phyloP scores from a whole-genome alignment of 1,284 basidiomycete genomes.

The Waitea zeae region DNA sequence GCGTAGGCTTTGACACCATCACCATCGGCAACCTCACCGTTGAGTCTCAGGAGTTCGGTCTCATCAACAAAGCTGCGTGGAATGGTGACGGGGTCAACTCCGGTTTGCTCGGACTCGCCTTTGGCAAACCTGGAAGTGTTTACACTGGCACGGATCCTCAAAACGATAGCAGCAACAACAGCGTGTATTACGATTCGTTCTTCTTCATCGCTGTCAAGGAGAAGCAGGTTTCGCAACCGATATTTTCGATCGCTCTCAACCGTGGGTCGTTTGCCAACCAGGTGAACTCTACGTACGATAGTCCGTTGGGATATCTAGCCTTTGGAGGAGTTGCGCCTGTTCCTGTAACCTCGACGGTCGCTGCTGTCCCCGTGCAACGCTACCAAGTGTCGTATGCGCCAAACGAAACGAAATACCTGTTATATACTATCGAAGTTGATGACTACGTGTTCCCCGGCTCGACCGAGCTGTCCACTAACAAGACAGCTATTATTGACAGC shows the following conservation, averaged over 20 bases:
- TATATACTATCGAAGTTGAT: slow-evolving; percentile 12
- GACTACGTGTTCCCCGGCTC: slow-evolving; percentile 10
- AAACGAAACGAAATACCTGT: slow-evolving; percentile 6
- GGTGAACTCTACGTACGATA: slow-evolving; percentile 5
- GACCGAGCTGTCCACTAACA: slow-evolving; percentile 3
- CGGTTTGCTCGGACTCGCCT: slow-evolving; percentile 10
- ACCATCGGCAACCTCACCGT: slow-evolving; percentile 10
- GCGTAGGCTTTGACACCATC: slow-evolving; percentile 11
- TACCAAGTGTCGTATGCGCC: slow-evolving; percentile 3
- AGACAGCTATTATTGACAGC: slow-evolving; percentile 8
- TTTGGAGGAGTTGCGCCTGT: slow-evolving; percentile 8
- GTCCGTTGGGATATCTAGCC: slow-evolving; percentile 7
- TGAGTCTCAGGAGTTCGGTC: slow-evolving; percentile 10
- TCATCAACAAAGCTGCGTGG: slow-evolving; percentile 11
- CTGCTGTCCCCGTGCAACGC: slow-evolving; percentile 11
- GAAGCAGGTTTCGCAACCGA: slow-evolving; percentile 4
- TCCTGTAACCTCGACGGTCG: slow-evolving; percentile 5
- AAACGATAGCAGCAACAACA: slow-evolving; percentile 5
- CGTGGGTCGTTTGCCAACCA: slow-evolving; percentile 5
- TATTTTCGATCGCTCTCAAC: slow-evolving; percentile 8
- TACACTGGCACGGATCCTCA: slow-evolving; percentile 8
- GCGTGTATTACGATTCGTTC: slow-evolving; percentile 10
- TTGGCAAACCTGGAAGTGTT: slow-evolving; percentile 8
- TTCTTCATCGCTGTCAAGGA: slow-evolving; percentile 9
- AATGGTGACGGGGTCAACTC: slow-evolving; percentile 10